Base-by-base conservation (phyloP, 441 rosid species). In the Brassica balearica region DNA sequence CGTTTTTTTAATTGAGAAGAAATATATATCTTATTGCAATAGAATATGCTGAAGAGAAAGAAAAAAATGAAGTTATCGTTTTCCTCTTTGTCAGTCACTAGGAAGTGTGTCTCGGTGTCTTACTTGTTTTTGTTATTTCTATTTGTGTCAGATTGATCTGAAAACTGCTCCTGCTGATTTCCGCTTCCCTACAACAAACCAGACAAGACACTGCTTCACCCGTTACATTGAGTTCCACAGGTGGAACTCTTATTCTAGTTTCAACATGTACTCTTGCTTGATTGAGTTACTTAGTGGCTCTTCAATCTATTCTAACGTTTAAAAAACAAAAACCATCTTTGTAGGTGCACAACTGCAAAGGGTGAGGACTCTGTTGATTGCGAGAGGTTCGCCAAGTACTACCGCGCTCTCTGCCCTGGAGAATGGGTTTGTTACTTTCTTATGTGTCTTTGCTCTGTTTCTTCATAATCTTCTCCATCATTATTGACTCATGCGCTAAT, bases 221-320 rank as follows among this genome's bases (percentile, higher is more conserved):
- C 91, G 89, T 80, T 88, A 89, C 86, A 86, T 90, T 71, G 93
- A 90, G 80, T 90, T 86, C 74, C 93, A 90, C 79, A 86, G 95
- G 93, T 86, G 19, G 19, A 19, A 75, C 65, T 84, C 25, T 22
- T 22, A 22, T 22, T 62, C 4, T 5, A 84, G 73, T 87, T 80
- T 71, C 89, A 86, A 55, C 69, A 80, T 86, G 83, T 84, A 55
- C 34, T 62, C 62, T 43, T 61, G 48, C 32, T 63, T 61, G 8
- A 61, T 60, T 61, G 2, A 14, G 15, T 14, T 19, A 14, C 14
- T 25, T 19, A 25, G 25, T 59, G 11, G 0, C 46, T 67, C 12
- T n/a, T 60, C 43, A 71, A 3, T 20, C 4, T 11, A 12, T 36
- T 36, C 48, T 12, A 12, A 69, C 20, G n/a, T 65, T 0, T 1